Evolutionary conservation across 2,329 filamentous ascomycete genomes (phyloP).

Genomic region (Pseudofabraea citricarpa): DNA sequence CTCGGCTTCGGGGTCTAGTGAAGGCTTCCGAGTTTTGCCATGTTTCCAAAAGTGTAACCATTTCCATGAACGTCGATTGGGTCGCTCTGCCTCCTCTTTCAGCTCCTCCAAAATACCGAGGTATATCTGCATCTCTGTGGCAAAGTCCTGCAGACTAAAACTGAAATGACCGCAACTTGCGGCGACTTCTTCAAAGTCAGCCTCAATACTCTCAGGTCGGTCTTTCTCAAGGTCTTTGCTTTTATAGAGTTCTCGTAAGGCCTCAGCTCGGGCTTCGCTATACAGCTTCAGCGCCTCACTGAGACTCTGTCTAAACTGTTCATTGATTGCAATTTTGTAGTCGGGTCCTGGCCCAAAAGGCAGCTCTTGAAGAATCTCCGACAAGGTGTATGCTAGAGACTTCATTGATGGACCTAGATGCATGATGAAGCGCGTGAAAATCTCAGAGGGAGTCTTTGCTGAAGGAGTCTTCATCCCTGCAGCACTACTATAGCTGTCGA

Average conservation of each 20-base stretch:
- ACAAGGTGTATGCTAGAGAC: constrained; percentile 86
- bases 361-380: constrained; percentile 81
- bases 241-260: constrained; percentile 74
- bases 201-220: constrained; percentile 70
- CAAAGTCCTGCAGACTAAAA: constrained; percentile 85
- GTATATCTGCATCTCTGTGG: constrained; percentile 81
- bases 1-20: constrained; percentile 23
- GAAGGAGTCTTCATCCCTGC: constrained; percentile 26
- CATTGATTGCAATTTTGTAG: constrained; percentile 69
- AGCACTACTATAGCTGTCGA: constrained; percentile 20
- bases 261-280: constrained; percentile 67
- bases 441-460: constrained; percentile 67
- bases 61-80: constrained; percentile 65
- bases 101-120: constrained; percentile 81
- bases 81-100: constrained; percentile 63
- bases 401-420: constrained; percentile 93
- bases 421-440: constrained; percentile 86
- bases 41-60: constrained; percentile 79
- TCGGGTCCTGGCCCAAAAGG: constrained; percentile 69
- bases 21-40: constrained; percentile 9
- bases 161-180: constrained; percentile 98
- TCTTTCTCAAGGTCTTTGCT: constrained; percentile 68
- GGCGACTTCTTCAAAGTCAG: constrained; percentile 94
- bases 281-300: constrained; percentile 77
- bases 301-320: constrained; percentile 75